Conservation (phyloP, 179 eudicot species). For the Drosera spatulata region DNA sequence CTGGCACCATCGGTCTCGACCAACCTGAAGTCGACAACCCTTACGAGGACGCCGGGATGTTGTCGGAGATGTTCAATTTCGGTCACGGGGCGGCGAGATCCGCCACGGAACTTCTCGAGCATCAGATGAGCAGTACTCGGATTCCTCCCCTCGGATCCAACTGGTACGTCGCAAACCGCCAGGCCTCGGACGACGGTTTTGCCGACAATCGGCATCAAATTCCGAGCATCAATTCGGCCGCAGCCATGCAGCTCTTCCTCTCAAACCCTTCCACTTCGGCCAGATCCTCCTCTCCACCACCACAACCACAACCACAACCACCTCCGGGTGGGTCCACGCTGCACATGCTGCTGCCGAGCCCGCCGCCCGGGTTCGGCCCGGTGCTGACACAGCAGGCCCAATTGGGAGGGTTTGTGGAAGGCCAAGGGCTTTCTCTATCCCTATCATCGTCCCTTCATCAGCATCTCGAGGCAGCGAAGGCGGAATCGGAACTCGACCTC, state of each 20-base stretch:
- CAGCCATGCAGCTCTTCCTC: slow-evolving; percentile 86
- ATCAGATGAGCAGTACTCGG: slow-evolving; percentile 11
- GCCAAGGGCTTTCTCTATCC: slow-evolving; percentile 77
- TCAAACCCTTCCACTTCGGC: slow-evolving; percentile 42
- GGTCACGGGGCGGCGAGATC: slow-evolving; percentile 21
- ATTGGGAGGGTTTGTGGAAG: slow-evolving; percentile 33
- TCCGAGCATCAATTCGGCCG: slow-evolving; percentile 35
- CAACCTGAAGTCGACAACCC: slow-evolving; percentile 10
- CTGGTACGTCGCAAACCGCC: background rate
- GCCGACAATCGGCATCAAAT: slow-evolving; percentile 9
- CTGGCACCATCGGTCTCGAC: slow-evolving; percentile 16
- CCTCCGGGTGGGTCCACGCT: slow-evolving; percentile 23
- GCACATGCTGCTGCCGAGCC: slow-evolving; percentile 49
- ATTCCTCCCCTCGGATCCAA: background rate
- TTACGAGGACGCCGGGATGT: slow-evolving; percentile 59
- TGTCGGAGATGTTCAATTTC: slow-evolving; percentile 90
- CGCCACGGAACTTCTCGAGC: slow-evolving; percentile 34
- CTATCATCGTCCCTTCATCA: slow-evolving; percentile 56
- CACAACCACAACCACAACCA: slow-evolving; percentile 7
- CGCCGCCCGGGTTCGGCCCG: slow-evolving; percentile 13
- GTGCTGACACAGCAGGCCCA: slow-evolving; percentile 12
- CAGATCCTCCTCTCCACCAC: slow-evolving; percentile 44
- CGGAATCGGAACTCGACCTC: slow-evolving; percentile 23
- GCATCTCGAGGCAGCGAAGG: slow-evolving; percentile 59
- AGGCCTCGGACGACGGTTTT: slow-evolving; percentile 6